Evolutionary conservation across 305 asterid species (phyloP).

Genomic region (Withania somnifera): DNA sequence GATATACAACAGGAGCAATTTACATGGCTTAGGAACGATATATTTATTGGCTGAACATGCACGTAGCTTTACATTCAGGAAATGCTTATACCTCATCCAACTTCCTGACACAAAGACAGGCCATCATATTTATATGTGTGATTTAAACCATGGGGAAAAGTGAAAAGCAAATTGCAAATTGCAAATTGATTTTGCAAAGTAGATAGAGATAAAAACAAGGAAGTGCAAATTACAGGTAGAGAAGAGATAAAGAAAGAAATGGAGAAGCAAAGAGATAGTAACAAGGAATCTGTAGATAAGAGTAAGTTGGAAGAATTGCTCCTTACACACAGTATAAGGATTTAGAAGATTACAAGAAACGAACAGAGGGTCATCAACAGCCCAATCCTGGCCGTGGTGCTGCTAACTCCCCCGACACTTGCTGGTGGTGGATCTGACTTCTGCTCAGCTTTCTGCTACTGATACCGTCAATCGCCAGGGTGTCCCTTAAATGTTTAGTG

Average conservation of each 20-base stretch:
- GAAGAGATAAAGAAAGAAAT: background rate
- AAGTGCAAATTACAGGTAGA: background rate
- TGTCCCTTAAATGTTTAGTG: slow-evolving; percentile 37
- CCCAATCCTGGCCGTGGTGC: slow-evolving; percentile 66
- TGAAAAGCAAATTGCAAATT: background rate
- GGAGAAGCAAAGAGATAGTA: slow-evolving; percentile 24
- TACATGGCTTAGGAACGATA: no score
- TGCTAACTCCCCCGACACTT: slow-evolving; percentile 53
- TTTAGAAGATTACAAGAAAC: slow-evolving; percentile 73
- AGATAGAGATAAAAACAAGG: background rate
- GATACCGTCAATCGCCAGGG: slow-evolving; percentile 37
- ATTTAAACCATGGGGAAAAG: background rate
- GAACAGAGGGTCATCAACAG: slow-evolving; percentile 63
- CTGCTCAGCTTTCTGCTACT: slow-evolving; percentile 25
- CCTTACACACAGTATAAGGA: slow-evolving; percentile 80
- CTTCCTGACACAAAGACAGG: background rate
- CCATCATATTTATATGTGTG: background rate
- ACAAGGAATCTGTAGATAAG: slow-evolving; percentile 6
- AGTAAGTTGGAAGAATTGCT: slow-evolving; percentile 42
- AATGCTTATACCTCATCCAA: background rate
- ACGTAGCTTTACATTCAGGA: background rate
- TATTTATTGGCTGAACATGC: background rate
- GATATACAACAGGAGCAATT: background rate
- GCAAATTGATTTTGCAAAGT: background rate
- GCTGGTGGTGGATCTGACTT: slow-evolving; percentile 15